phyloP scores from a whole-genome alignment of 306 rosid genomes.

The Cajanus cajan region DNA sequence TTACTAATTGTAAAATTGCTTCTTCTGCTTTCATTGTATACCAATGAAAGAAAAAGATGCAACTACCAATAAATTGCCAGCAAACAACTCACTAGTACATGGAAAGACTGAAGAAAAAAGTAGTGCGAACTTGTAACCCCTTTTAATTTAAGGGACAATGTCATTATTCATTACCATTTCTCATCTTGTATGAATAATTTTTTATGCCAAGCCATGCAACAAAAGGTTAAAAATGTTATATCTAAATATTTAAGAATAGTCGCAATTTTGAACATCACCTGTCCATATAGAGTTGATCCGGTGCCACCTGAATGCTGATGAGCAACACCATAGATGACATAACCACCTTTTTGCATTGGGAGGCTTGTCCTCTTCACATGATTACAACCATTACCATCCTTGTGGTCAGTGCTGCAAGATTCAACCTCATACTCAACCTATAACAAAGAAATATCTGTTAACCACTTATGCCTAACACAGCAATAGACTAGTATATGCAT shows the following conservation, averaged over 20 bases:
- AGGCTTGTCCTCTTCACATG: slow-evolving; percentile 38
- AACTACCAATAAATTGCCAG: background rate
- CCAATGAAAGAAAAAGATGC: background rate
- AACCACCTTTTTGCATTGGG: slow-evolving; percentile 3
- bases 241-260: background rate
- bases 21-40: background rate
- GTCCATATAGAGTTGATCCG: too few species aligned
- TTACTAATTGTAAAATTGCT: too few species aligned
- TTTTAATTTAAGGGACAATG: too few species aligned
- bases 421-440: slow-evolving; percentile 49
- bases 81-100: too few species aligned
- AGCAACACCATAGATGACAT: too few species aligned
- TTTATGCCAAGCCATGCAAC: background rate
- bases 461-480: background rate
- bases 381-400: slow-evolving; percentile 21
- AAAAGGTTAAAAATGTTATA: too few species aligned
- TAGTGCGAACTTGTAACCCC: background rate
- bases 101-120: background rate
- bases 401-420: slow-evolving; percentile 37
- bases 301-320: too few species aligned
- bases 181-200: background rate
- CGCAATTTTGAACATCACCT: slow-evolving; percentile 43
- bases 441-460: background rate
- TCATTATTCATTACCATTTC: slow-evolving; percentile 24
- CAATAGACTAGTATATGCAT: background rate